Conservation (phyloP, 2,329 filamentous ascomycete genomes). For the Pseudocercospora cruenta region DNA sequence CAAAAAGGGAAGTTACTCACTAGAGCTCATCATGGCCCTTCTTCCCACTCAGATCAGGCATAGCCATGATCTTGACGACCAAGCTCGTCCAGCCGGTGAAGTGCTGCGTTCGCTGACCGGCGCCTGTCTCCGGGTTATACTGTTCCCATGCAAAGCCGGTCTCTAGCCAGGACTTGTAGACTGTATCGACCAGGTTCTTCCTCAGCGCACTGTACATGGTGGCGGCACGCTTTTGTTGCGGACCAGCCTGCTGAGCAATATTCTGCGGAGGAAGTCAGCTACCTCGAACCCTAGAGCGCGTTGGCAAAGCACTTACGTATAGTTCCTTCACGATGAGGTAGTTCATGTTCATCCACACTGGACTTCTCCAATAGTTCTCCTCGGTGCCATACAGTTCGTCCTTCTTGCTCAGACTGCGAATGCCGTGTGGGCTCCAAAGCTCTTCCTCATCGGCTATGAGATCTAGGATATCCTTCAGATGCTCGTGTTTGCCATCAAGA, state of each 20-base stretch:
- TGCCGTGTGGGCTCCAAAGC: conserved; percentile 87
- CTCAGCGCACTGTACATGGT: conserved; percentile 76
- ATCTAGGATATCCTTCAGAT: conserved; percentile 74
- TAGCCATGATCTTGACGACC: conserved; percentile 95
- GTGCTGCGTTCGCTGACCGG: conserved; percentile 93
- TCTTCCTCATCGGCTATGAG: conserved; percentile 79
- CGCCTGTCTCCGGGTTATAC: conserved; percentile 90
- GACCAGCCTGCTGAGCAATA: conserved; percentile 66
- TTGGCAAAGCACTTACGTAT: conserved; percentile 59
- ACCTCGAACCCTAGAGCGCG: not conserved
- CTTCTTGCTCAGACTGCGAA: conserved; percentile 83
- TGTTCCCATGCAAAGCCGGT: conserved; percentile 99
- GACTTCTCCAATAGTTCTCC: conserved; percentile 97
- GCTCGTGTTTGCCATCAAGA: conserved; percentile 71
- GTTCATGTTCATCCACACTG: conserved; percentile 96
- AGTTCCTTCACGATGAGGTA: conserved; percentile 82
- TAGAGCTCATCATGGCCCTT: conserved; percentile 56
- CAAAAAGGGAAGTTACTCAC: conserved; percentile 6
- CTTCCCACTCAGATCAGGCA: conserved; percentile 68
- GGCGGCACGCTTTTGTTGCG: conserved; percentile 69
- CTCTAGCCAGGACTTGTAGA: conserved; percentile 83
- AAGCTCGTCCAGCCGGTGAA: conserved; percentile 99
- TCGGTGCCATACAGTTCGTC: conserved; percentile 83
- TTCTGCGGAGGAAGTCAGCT: conserved; percentile 50
- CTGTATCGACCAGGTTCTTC: conserved; percentile 83